Conservation (phyloP, 176 grass and related monocot species). For the Carex kokanica region DNA sequence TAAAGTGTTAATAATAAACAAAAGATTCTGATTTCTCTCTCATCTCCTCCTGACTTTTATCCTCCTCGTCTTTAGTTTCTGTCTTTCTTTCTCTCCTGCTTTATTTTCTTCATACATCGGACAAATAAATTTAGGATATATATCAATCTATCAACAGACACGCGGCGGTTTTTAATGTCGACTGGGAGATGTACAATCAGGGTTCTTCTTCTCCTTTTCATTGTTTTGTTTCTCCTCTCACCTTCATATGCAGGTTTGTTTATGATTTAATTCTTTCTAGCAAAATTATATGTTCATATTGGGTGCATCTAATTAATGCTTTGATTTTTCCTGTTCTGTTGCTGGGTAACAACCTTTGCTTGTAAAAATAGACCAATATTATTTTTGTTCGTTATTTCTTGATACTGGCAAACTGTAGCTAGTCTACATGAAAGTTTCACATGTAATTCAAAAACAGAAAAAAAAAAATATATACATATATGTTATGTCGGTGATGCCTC, state of each 20-base stretch:
- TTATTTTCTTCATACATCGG: neutral
- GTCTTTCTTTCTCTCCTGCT: conserved; percentile 26
- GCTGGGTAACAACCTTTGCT: too few relatives aligned
- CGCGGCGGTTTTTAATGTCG: conserved; percentile 16
- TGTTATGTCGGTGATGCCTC: neutral
- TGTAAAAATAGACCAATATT: neutral
- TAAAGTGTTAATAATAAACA: conserved; percentile 24
- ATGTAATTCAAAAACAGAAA: neutral
- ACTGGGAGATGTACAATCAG: conserved; percentile 12
- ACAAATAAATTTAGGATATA: neutral
- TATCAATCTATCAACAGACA: neutral
- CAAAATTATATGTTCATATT: neutral
- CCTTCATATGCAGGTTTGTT: conserved; percentile 30
- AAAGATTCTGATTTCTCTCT: neutral
- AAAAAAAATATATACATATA: neutral
- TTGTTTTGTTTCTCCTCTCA: conserved; percentile 18
- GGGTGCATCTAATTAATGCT: neutral
- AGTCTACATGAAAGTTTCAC: neutral
- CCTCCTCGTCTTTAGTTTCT: neutral
- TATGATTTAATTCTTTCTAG: neutral
- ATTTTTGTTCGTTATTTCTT: neutral
- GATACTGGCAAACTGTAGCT: neutral
- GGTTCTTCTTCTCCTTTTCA: conserved; percentile 13
- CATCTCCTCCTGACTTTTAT: neutral
- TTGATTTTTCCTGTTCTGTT: neutral